Evolutionary conservation across 257 asterid species (phyloP), one percentile per base, ranked within the genome.

Genomic region (Petunia axillaris): DNA sequence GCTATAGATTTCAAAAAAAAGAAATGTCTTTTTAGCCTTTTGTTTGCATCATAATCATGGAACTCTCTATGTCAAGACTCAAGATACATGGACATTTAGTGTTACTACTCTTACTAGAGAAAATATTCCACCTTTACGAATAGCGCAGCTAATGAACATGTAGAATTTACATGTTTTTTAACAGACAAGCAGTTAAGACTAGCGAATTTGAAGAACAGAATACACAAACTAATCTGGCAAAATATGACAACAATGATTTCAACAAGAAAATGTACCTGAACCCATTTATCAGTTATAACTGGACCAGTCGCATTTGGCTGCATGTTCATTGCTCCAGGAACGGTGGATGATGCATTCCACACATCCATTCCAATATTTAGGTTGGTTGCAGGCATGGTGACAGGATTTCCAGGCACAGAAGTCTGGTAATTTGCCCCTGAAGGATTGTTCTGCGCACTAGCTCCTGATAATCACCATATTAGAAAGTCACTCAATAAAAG

Each of bases 331-430:
- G 94, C 85, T 81, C 93, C 97, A 77, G 98, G 82, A 82, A 88
- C 93, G 58, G 90, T 88, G 82, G 95, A 87, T 70, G 95, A 85
- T 52, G 91, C 87, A 86, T 91, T 94, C 99, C 99, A 96, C 80
- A 89, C 82, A 80, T 89, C 98, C 99, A 94, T 94, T 77, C 99
- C 98, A 55, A 89, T 95, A 80, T 93, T 93, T 80, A 90, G 87
- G 87, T 92, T 93, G 60, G 98, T 88, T 58, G 88, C 92, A 82
- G 96, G 94, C 63, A 90, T 80, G 39, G 95, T 87, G 75, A 88
- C 91, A 79, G 97, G 92, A 89, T 88, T 91, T 48, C 96, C 97
- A 77, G 91, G 89, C 66, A 86, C 92, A 15, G 97, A 85, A 77
- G 85, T 82, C 74, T 85, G 93, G 85, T 75, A 84, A 84, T 85